A percentile compares a stretch with the other conserved stretches of the same genome.
phyloP scores from a whole-genome alignment of 805 yeast genomes.

The Tetrapisispora fleetii region DNA sequence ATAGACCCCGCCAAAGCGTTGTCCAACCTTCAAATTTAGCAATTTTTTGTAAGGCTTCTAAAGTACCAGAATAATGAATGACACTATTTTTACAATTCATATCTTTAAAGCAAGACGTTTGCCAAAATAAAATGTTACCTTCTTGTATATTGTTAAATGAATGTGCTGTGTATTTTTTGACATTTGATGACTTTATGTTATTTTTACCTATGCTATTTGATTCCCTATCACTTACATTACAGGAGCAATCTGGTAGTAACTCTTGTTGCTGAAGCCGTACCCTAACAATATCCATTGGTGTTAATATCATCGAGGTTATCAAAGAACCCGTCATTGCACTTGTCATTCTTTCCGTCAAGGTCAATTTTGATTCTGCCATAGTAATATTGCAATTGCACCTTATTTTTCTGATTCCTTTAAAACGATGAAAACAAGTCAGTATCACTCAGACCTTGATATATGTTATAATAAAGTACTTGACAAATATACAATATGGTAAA shows the following conservation, averaged over 20 bases:
- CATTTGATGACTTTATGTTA: neutral
- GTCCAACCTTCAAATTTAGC: slow-evolving; percentile 60
- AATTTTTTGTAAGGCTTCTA: slow-evolving; percentile 62
- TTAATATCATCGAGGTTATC: slow-evolving; percentile 60
- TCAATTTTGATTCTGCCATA: slow-evolving; percentile 5
- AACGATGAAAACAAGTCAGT: too few species aligned
- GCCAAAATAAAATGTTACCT: slow-evolving; percentile 20
- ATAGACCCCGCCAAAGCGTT: slow-evolving; percentile 84
- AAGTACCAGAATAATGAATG: slow-evolving; percentile 48
- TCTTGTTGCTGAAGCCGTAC: slow-evolving; percentile 73
- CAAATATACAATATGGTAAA: too few species aligned
- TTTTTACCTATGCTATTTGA: neutral
- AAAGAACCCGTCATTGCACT: slow-evolving; percentile 73
- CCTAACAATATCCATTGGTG: slow-evolving; percentile 73
- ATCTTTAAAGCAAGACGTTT: slow-evolving; percentile 26
- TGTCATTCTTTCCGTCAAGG: slow-evolving; percentile 52
- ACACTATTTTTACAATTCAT: slow-evolving; percentile 24
- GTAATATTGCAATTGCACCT: neutral
- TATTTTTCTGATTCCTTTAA: neutral
- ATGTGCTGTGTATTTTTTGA: neutral
- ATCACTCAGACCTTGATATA: too few species aligned
- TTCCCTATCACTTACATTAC: slow-evolving; percentile 2
- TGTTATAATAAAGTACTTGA: too few species aligned
- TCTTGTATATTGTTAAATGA: slow-evolving; percentile 3
- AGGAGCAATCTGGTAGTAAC: slow-evolving; percentile 38